phyloP scores from a whole-genome alignment of 179 eudicot species.

The Silene coronaria region DNA sequence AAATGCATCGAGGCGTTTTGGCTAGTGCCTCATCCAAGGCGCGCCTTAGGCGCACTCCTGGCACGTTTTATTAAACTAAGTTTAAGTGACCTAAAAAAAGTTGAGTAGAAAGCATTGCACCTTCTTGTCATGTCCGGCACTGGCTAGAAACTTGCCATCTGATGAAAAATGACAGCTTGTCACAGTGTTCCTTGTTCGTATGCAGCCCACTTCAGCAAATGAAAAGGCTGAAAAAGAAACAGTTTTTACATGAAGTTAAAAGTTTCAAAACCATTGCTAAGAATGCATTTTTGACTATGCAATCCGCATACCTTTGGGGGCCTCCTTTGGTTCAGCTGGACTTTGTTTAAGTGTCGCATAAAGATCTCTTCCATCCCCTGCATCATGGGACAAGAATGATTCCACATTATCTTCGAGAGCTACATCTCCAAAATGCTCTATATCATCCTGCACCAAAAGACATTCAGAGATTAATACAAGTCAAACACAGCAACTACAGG shows the following conservation, averaged over 20 bases:
- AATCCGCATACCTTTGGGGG: slow-evolving; percentile 57
- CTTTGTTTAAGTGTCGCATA: slow-evolving; percentile 68
- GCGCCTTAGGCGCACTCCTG: too few relatives aligned
- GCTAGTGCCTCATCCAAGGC: too few relatives aligned
- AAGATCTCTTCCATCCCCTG: slow-evolving; percentile 63
- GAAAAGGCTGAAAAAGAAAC: slow-evolving; percentile 55
- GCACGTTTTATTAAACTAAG: too few relatives aligned
- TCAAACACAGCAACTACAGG: neutral
- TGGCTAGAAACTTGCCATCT: slow-evolving; percentile 82
- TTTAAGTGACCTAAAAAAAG: neutral
- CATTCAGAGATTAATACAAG: neutral
- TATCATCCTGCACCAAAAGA: slow-evolving; percentile 56
- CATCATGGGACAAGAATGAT: slow-evolving; percentile 75
- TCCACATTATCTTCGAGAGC: slow-evolving; percentile 88
- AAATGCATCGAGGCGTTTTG: too few relatives aligned
- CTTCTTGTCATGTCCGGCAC: slow-evolving; percentile 97
- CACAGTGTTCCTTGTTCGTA: slow-evolving; percentile 60
- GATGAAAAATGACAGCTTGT: slow-evolving; percentile 90
- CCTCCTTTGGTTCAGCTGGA: slow-evolving; percentile 75
- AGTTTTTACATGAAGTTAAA: neutral
- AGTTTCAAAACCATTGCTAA: neutral
- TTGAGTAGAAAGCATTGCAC: slow-evolving; percentile 26
- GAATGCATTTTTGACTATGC: slow-evolving; percentile 1
- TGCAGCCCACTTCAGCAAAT: slow-evolving; percentile 69
- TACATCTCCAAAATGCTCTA: slow-evolving; percentile 85